Conservation (phyloP, 2,329 filamentous ascomycete genomes). For the Elsinoe batatas region DNA sequence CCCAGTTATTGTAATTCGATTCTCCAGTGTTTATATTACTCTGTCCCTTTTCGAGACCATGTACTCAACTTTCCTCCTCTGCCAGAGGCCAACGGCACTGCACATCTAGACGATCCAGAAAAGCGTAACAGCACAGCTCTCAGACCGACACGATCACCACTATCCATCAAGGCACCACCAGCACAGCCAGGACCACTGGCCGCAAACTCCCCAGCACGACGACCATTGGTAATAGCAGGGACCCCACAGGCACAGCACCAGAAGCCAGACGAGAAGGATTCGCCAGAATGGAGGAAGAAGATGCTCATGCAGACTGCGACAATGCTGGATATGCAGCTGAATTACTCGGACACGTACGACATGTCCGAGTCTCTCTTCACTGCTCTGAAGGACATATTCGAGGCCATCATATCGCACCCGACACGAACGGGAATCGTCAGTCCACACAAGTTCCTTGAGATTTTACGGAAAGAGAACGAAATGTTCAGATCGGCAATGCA, state of each 20-base stretch:
- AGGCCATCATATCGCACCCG: slow-evolving; percentile 71
- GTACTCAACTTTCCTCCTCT: slow-evolving; percentile 73
- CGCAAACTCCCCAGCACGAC: slow-evolving; percentile 15
- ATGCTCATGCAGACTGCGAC: slow-evolving; percentile 81
- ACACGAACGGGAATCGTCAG: slow-evolving; percentile 83
- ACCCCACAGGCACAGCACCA: slow-evolving; percentile 15
- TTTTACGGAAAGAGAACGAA: slow-evolving; percentile 88
- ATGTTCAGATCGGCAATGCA: slow-evolving; percentile 97
- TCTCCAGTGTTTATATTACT: slow-evolving; percentile 93
- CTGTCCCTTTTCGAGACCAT: slow-evolving; percentile 82
- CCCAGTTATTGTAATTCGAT: slow-evolving; percentile 95
- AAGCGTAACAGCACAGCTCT: slow-evolving; percentile 49
- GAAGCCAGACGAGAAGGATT: slow-evolving; percentile 84
- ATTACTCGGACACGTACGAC: slow-evolving; percentile 69
- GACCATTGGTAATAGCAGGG: slow-evolving; percentile 16
- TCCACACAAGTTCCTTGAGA: slow-evolving; percentile 85
- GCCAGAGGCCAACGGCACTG: slow-evolving; percentile 5
- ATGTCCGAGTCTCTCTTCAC: slow-evolving; percentile 96
- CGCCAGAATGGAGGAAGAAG: slow-evolving; percentile 97
- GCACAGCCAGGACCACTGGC: slow-evolving; percentile 13
- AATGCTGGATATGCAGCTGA: slow-evolving; percentile 72
- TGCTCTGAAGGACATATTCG: slow-evolving; percentile 90
- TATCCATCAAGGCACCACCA: slow-evolving; percentile 29
- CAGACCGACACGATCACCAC: slow-evolving; percentile 47
- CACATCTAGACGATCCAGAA: slow-evolving; percentile 35